Evolutionary conservation across 106 monocot species (phyloP).

Genomic region (Gastrodia elata): DNA sequence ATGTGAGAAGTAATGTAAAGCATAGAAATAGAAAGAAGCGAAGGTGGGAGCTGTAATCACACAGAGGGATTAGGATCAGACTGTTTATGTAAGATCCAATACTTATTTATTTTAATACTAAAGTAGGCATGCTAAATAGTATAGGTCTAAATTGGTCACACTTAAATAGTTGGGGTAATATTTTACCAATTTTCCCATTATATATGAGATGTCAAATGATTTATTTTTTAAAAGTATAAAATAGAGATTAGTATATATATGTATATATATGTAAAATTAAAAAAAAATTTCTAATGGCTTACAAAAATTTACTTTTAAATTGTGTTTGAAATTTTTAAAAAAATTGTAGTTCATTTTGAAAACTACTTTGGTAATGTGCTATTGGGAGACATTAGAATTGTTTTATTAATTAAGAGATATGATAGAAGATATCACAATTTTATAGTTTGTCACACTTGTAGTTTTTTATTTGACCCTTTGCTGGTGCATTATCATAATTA

Average conservation of each 20-base stretch:
- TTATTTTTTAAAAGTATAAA: background rate
- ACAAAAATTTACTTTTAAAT: background rate
- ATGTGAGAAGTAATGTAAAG: too few relatives aligned
- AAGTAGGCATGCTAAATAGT: too few relatives aligned
- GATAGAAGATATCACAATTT: background rate
- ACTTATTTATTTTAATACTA: too few relatives aligned
- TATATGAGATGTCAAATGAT: background rate
- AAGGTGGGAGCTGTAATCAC: too few relatives aligned
- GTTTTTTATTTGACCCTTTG: background rate
- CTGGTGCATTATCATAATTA: background rate
- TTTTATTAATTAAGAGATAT: background rate
- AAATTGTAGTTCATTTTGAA: background rate
- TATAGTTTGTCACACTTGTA: background rate
- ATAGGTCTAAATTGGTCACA: too few relatives aligned
- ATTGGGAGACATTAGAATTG: background rate
- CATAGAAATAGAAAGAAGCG: too few relatives aligned
- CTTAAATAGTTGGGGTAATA: too few relatives aligned
- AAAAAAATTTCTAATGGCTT: background rate
- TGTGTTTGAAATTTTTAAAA: background rate
- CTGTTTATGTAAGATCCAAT: too few relatives aligned
- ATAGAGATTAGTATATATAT: background rate
- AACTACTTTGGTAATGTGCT: background rate
- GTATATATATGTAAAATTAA: background rate
- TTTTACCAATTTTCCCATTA: too few relatives aligned
- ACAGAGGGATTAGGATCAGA: too few relatives aligned